Conservation (phyloP, 2,329 filamentous ascomycete species). For the Colletotrichum eleusines region DNA sequence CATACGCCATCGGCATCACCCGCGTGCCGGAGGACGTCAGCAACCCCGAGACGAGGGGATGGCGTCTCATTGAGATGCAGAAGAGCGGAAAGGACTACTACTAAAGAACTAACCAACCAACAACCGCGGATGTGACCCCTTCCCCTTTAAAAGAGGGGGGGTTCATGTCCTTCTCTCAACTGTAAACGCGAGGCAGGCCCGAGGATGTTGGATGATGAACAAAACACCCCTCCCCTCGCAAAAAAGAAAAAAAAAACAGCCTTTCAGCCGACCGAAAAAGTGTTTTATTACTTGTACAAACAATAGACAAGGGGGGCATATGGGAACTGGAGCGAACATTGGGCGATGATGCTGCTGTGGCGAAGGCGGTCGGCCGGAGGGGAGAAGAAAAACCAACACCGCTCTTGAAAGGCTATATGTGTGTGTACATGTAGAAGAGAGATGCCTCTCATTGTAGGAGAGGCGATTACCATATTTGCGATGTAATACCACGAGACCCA, state of each 20-base stretch:
- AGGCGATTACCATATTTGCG: conserved; percentile 30
- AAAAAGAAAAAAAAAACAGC: conserved; percentile 13
- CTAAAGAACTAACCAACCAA: conserved; percentile 49
- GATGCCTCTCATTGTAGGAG: conserved; percentile 7
- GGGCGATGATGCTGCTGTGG: conserved; percentile 23
- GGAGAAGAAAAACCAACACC: conserved; percentile 31
- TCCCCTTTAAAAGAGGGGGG: background rate
- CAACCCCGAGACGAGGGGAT: conserved; percentile 96
- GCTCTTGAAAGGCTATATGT: conserved; percentile 36
- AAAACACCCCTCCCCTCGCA: conserved; percentile 25
- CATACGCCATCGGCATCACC: conserved; percentile 97
- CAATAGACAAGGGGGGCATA: conserved; percentile 37
- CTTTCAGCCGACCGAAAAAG: conserved; percentile 30
- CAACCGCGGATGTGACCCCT: background rate
- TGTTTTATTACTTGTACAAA: conserved; percentile 43
- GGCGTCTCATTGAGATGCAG: conserved; percentile 98
- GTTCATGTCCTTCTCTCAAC: background rate
- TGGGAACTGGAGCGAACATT: conserved; percentile 36
- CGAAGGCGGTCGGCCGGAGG: conserved; percentile 12
- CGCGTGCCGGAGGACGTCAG: conserved; percentile 93
- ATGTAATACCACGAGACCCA: conserved; percentile 39
- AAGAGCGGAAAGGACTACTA: conserved; percentile 94
- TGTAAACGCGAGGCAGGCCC: conserved; percentile 24
- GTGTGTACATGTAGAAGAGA: conserved; percentile 40
- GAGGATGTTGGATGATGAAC: conserved; percentile 26